phyloP scores from a whole-genome alignment of 1,284 basidiomycete genomes.

The Cutaneotrichosporon sp. region DNA sequence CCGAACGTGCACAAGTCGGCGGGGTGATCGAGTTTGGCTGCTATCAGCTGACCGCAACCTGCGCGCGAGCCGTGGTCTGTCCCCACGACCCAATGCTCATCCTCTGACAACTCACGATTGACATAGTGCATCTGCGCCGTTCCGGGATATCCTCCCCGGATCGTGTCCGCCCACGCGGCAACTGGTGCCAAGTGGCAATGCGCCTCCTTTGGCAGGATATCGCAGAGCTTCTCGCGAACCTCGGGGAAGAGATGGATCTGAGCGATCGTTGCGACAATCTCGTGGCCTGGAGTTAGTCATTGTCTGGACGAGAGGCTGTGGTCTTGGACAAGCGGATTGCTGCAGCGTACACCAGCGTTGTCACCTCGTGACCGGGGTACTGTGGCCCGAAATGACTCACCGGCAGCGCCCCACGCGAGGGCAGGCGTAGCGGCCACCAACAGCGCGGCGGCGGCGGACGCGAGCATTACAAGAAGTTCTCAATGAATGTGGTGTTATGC shows the following conservation, averaged over 20 bases:
- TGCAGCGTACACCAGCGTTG: no score
- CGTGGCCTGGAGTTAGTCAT: constrained; percentile 59
- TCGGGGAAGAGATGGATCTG: constrained; percentile 79
- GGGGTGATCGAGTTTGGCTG: constrained; percentile 61
- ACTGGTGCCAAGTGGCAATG: constrained; percentile 73
- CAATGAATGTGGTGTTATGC: no score
- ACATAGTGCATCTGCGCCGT: constrained; percentile 52
- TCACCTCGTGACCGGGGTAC: neutral
- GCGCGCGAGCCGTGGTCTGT: no score
- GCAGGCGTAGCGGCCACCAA: constrained; percentile 1
- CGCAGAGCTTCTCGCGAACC: constrained; percentile 65
- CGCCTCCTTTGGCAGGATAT: constrained; percentile 56
- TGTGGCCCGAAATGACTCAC: neutral
- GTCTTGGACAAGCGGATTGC: neutral
- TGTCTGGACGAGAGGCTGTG: neutral
- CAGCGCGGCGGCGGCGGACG: constrained; percentile 4
- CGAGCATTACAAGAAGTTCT: no score
- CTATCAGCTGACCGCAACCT: neutral
- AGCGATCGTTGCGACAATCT: constrained; percentile 87
- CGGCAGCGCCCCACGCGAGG: constrained; percentile 8
- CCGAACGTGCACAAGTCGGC: constrained; percentile 71
- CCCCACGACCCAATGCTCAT: neutral
- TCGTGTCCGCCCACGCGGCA: constrained; percentile 79
- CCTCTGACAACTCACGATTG: constrained; percentile 49
- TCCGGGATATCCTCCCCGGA: constrained; percentile 51